Evolutionary conservation across 78 protist genomes (phyloP), one percentile per base, ranked within the genome.

Genomic region (Cyanophora paradoxa): DNA sequence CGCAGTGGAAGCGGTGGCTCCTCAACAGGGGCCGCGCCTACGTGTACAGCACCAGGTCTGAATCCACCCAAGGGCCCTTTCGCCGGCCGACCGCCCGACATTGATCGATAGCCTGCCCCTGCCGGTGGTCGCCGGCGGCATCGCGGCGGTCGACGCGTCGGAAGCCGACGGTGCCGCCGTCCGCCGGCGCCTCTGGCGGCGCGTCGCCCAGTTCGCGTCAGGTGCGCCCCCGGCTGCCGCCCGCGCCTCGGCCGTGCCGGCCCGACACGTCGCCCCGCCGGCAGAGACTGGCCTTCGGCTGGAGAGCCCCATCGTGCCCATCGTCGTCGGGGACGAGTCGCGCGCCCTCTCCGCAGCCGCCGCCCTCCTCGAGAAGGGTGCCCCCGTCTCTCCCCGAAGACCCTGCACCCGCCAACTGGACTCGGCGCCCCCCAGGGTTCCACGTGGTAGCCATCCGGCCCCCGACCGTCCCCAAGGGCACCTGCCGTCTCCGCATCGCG

Each of bases 381-480:
- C 48, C 48, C 48, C 48, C 48, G 22, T 10, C 48, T 24, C 5
- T 1, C 19, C 54, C 20, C n/a, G 24, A 3, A 20, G 54, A 6
- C 17, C 54, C 70, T 6, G 37, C 40, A 11, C 37, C 0, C 6
- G 54, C 54, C n/a, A 2, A 11, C 26, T 33, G 10, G 24, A 6
- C 6, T 20, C 52, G 36, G 14, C 56, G 11, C 0, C 36, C 14
- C 34, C 2, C 0, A 2, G 70, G 70, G 3, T 64, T 26, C 54
- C 36, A 11, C 13, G 70, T 64, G 16, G 54, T 52, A 3, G 70
- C 70, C 16, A 64, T 64, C 52, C 48, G 70, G 33, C 70, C 70
- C 13, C 70, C 70, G 6, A 64, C 70, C 0, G 70, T 64, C 2
- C 54, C 70, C 5, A 17, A 3, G 4, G 70, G 70, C 37, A n/a